phyloP scores from a whole-genome alignment of 352 stramenopile species.

The Pythium biforme region DNA sequence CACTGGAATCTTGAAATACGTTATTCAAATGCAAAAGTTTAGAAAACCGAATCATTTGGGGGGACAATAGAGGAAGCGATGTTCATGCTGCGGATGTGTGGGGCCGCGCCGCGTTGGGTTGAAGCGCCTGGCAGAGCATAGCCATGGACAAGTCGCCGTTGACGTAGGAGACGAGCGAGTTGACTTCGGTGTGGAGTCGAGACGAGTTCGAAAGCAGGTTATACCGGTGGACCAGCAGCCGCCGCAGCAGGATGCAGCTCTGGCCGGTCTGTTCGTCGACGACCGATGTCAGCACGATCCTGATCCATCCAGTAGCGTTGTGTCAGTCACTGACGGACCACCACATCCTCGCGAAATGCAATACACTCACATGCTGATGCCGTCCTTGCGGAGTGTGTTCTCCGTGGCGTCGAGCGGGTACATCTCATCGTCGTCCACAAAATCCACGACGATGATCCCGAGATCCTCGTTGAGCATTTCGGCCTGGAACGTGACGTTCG shows the following conservation, averaged over 20 bases:
- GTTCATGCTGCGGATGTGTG: background rate
- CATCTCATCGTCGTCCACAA: slow-evolving; percentile 46
- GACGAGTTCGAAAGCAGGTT: slow-evolving; percentile 45
- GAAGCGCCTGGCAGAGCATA: slow-evolving; percentile 47
- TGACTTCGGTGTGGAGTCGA: slow-evolving; percentile 46
- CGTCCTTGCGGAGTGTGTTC: slow-evolving; percentile 37
- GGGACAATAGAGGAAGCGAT: background rate
- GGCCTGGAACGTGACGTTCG: slow-evolving; percentile 37
- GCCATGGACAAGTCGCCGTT: slow-evolving; percentile 64
- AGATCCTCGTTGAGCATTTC: slow-evolving; percentile 35
- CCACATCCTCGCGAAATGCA: too few relatives aligned
- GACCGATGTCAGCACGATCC: slow-evolving; percentile 37
- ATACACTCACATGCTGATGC: slow-evolving; percentile 16
- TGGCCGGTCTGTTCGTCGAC: slow-evolving; percentile 32
- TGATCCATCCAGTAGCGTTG: slow-evolving; percentile 1
- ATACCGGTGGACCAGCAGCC: slow-evolving; percentile 46
- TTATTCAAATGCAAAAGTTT: too few relatives aligned
- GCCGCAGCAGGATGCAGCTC: slow-evolving; percentile 45
- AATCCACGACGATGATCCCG: slow-evolving; percentile 37
- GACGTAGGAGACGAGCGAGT: slow-evolving; percentile 45
- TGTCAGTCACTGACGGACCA: background rate
- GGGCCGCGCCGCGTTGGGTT: slow-evolving; percentile 13
- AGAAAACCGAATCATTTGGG: background rate
- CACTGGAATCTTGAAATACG: too few relatives aligned
- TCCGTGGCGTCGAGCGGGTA: slow-evolving; percentile 30